These are phyloP conservation scores for Lepidium sativum DNA, from an alignment of 345 rosid species.

Conservation along the genomic window DNA sequence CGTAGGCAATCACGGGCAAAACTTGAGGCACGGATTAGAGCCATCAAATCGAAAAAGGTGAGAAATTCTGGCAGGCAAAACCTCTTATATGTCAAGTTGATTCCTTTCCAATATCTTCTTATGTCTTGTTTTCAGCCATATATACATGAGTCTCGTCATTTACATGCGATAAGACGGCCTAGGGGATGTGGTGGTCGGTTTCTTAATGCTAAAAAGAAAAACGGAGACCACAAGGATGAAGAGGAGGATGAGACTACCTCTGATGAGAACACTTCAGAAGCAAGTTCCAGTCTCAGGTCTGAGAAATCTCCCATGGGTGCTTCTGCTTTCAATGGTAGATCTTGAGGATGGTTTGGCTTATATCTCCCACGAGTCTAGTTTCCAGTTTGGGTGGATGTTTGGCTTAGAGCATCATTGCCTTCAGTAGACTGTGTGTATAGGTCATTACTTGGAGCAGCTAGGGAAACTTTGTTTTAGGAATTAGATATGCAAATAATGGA, in stretches of 20 bases:
- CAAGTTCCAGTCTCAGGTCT: constrained; percentile 50
- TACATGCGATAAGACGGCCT: constrained; percentile 86
- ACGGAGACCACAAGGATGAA: constrained; percentile 40
- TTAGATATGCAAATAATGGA: constrained; percentile 17
- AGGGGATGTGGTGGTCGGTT: constrained; percentile 96
- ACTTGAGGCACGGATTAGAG: constrained; percentile 71
- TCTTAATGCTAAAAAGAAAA: constrained; percentile 66
- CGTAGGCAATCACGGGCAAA: constrained; percentile 95
- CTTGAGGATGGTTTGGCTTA: constrained; percentile 30
- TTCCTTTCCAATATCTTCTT: not conserved
- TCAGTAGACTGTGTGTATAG: constrained; percentile 18
- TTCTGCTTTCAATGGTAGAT: constrained; percentile 34
- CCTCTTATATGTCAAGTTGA: not conserved
- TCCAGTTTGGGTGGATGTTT: constrained; percentile 5
- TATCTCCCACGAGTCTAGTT: not conserved
- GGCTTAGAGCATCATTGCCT: not conserved
- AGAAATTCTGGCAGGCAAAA: not conserved
- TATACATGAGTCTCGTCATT: constrained; percentile 94
- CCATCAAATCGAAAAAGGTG: constrained; percentile 70
- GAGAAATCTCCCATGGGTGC: constrained; percentile 41
- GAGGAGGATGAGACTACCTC: constrained; percentile 36
- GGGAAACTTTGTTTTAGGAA: constrained; percentile 12
- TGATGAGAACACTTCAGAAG: constrained; percentile 46
- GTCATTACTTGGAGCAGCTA: constrained; percentile 10
- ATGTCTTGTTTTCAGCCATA: constrained; percentile 59